Percentiles rank a stretch among this genome's conserved stretches.
These are phyloP conservation scores for Musa schizocarpa DNA, from an alignment of 176 grass and related monocot genomes.

Conservation along the genomic window DNA sequence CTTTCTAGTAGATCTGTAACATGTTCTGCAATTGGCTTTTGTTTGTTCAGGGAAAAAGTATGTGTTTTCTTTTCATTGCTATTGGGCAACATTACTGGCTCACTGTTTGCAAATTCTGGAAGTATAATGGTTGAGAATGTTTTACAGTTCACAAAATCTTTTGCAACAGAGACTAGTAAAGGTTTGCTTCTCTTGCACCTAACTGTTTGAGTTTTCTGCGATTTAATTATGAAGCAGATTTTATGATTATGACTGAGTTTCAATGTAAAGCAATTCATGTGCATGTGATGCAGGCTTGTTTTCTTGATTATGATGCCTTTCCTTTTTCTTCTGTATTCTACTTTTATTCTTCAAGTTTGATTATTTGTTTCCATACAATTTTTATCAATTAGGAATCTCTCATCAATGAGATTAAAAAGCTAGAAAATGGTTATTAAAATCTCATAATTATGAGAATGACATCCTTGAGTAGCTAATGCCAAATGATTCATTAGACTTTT, in stretches of 20 bases:
- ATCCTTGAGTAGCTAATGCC: not conserved
- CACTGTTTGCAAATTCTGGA: not conserved
- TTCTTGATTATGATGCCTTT: not conserved
- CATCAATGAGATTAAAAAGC: not conserved
- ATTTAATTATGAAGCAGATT: not conserved
- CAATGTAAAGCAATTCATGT: not conserved
- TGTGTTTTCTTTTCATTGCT: constrained; percentile 15
- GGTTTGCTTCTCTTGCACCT: not conserved
- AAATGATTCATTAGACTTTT: not conserved
- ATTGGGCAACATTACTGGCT: not conserved
- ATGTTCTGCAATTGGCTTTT: not conserved
- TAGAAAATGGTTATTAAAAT: not conserved
- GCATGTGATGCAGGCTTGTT: not conserved
- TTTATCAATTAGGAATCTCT: too few species aligned
- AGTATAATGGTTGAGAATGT: not conserved
- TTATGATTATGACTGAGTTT: not conserved
- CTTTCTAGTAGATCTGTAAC: not conserved
- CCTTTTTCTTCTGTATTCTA: not conserved
- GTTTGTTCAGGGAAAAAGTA: constrained; percentile 5
- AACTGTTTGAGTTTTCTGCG: not conserved
- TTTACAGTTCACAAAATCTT: constrained; percentile 9
- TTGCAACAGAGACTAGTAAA: not conserved
- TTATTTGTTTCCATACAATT: not conserved
- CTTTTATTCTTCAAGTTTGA: not conserved
- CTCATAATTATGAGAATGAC: not conserved